Base-by-base conservation (phyloP, 2,329 filamentous ascomycete genomes). In the Epichloe elymi region DNA sequence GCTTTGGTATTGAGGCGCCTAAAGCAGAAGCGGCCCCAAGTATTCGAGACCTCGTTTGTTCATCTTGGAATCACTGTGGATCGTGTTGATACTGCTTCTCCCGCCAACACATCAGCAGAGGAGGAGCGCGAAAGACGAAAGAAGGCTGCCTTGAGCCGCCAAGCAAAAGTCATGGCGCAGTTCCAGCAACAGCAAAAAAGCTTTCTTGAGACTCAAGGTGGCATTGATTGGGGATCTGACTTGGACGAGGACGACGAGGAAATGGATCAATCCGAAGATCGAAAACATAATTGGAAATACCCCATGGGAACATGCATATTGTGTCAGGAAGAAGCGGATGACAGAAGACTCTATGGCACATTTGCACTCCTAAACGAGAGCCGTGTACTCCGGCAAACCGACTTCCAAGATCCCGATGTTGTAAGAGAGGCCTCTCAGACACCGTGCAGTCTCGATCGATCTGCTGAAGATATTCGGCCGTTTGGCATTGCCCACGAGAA, bases 171-270 rank as follows among this genome's bases (percentile, higher is more conserved):
- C 35, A 96, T 98, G 90, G 93, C 90, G 2, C 89, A 96, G 63
- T 96, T 98, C 68, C 93, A 97, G 65, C 86, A 95, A 63, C 91
- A 98, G 63, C 94, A 97, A 64, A 91, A 94, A 68, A 93, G 82
- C 60, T 98, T 98, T 68, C 72, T 98, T 70, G 85, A 88, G 51
- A 93, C 85, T 56, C 90, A 96, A 65, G 85, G 80, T n/a, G 76
- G 83, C 41, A 79, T 95, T 54, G 86, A 95, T 65, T 95, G 88
- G 86, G 89, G 87, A 14, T 71, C 69, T 38, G 86, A 93, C 53
- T 79, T 88, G 48, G 87, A 86, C n/a, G 80, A 86, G 39, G 76
- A 82, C 26, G 85, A 93, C 45, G 78, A 86, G 54, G 69, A 73
- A 41, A 65, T 69, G 17, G 69, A 71, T 15, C 72, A 77, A 8